These are phyloP conservation scores for Saturnispora serradocipensis DNA, from an alignment of 805 yeast species.

Conservation along the genomic window DNA sequence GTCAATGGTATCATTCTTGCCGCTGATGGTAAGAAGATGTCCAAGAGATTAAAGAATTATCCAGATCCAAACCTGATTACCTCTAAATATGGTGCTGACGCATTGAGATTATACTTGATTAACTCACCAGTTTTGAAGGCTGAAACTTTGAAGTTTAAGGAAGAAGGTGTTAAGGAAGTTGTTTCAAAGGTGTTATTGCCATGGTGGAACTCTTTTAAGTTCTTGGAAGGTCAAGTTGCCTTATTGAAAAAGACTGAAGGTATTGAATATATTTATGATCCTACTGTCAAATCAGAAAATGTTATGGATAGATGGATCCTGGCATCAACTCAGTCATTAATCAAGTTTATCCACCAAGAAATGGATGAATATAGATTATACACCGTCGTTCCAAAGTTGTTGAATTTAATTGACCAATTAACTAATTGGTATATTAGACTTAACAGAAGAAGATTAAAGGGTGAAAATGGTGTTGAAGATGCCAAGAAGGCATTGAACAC, in stretches of 20 bases:
- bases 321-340: conserved; percentile 91
- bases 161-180: conserved; percentile 98
- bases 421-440: conserved; percentile 99
- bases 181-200: conserved; percentile 93
- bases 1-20: conserved; percentile 96
- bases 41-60: conserved; percentile 93
- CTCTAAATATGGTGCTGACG: conserved; percentile 94
- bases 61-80: conserved; percentile 87
- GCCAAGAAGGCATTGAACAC: conserved; percentile 84
- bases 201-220: conserved; percentile 97
- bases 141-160: conserved; percentile 92
- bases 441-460: conserved; percentile 96
- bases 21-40: conserved; percentile 98
- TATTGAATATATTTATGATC: conserved; percentile 65
- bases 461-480: conserved; percentile 80
- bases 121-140: conserved; percentile 97
- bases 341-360: conserved; percentile 78
- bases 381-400: conserved; percentile 90
- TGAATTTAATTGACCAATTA: conserved; percentile 82
- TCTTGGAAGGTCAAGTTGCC: conserved; percentile 89
- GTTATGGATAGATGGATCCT: conserved; percentile 97
- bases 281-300: conserved; percentile 55
- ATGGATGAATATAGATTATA: conserved; percentile 86
- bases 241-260: conserved; percentile 68
- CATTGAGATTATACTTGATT: conserved; percentile 88